phyloP scores from a whole-genome alignment of 2,329 filamentous ascomycete genomes.

The Endothia cerciana region DNA sequence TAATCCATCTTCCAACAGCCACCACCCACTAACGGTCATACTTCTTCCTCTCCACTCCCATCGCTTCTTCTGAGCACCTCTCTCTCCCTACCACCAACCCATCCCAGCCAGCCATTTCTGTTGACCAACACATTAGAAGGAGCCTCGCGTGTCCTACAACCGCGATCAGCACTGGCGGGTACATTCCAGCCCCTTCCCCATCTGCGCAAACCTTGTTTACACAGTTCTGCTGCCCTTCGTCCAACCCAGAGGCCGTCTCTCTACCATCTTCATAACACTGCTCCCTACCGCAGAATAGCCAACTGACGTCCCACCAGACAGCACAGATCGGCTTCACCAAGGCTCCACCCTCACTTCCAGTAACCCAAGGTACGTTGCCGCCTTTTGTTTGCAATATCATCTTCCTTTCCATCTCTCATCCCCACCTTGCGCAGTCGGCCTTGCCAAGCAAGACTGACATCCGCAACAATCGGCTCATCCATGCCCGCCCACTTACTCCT shows the following conservation, averaged over 20 bases:
- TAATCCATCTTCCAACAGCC: background rate
- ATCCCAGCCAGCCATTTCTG: background rate
- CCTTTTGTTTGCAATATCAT: background rate
- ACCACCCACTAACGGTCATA: background rate
- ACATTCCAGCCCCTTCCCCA: background rate
- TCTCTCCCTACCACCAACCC: background rate
- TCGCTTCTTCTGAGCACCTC: background rate
- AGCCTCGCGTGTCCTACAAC: background rate
- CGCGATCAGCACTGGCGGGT: background rate
- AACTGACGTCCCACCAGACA: background rate
- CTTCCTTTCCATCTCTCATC: background rate
- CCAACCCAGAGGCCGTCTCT: background rate
- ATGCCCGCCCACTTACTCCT: background rate
- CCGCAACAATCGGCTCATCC: background rate
- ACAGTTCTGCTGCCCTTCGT: background rate
- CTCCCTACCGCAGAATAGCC: background rate
- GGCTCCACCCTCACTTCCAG: background rate
- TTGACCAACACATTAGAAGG: background rate
- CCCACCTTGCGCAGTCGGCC: no score
- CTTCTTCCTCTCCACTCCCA: background rate
- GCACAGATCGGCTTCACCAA: background rate
- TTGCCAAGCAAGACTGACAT: background rate
- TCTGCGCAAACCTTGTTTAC: background rate
- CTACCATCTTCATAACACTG: background rate
- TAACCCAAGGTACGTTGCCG: background rate